Evolutionary conservation across 495 filamentous ascomycete species (phyloP).

Genomic region (Aspergillus baeticus): DNA sequence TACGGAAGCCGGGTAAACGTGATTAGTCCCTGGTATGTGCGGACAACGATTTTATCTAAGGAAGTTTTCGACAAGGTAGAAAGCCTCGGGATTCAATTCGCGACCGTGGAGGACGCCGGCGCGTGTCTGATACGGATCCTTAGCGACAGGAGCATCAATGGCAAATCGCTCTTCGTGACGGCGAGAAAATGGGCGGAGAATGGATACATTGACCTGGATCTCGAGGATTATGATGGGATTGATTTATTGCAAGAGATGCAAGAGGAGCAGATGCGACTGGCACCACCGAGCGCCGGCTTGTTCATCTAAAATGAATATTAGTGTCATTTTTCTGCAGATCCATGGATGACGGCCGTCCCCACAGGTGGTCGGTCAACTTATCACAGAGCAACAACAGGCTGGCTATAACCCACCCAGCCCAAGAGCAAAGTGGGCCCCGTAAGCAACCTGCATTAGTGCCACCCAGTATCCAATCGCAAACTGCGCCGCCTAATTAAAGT

Average conservation of each 20-base stretch:
- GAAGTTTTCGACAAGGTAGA: not conserved
- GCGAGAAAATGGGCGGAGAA: constrained; percentile 15
- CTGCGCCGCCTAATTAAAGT: not conserved
- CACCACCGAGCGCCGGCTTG: constrained; percentile 12
- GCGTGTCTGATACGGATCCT: constrained; percentile 21
- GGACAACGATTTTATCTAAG: constrained; percentile 22
- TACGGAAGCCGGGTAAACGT: constrained; percentile 24
- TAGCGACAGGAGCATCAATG: constrained; percentile 16
- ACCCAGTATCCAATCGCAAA: not conserved
- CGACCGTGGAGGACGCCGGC: constrained; percentile 15
- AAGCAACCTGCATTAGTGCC: constrained; percentile 4
- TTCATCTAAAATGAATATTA: too few species aligned
- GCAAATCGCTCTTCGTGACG: constrained; percentile 21
- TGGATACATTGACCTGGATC: constrained; percentile 20
- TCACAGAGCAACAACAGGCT: too few species aligned
- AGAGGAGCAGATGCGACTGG: constrained; percentile 16
- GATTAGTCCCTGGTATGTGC: constrained; percentile 26
- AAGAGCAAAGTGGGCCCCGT: not conserved
- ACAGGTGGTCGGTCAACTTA: too few species aligned
- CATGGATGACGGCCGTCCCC: too few species aligned
- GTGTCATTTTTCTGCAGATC: too few species aligned
- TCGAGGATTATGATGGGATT: constrained; percentile 20
- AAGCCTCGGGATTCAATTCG: constrained; percentile 19
- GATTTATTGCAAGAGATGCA: constrained; percentile 17
- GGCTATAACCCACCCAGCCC: too few species aligned